Conservation (phyloP, 139 green algal species). For the Chlorella sp. region DNA sequence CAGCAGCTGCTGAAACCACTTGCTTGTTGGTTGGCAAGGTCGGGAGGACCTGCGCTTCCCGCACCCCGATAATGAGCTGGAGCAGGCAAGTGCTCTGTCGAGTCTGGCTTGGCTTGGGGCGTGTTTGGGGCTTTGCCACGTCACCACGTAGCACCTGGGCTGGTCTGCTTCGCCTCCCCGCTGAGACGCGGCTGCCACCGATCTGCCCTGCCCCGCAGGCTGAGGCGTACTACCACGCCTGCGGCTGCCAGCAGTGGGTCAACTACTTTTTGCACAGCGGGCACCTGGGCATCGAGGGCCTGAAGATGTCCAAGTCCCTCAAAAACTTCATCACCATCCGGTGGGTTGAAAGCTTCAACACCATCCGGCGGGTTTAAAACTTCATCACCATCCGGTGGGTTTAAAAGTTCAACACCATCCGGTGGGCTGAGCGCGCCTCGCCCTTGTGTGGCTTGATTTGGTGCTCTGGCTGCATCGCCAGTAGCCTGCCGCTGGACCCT, state of each 20-base stretch:
- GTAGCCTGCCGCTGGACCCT: background rate
- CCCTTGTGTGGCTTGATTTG: too few relatives aligned
- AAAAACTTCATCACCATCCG: slow-evolving; percentile 99
- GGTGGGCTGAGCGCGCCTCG: too few relatives aligned
- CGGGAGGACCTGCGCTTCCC: slow-evolving; percentile 94
- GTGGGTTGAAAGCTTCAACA: slow-evolving; percentile 84
- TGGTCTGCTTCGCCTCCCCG: background rate
- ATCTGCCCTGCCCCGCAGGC: slow-evolving; percentile 56
- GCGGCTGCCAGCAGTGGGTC: slow-evolving; percentile 92
- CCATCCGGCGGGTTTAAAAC: slow-evolving; percentile 90
- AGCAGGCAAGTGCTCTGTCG: background rate
- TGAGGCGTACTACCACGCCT: slow-evolving; percentile 47
- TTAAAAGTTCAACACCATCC: too few relatives aligned
- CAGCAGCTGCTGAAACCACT: too few relatives aligned
- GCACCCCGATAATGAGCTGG: slow-evolving; percentile 98
- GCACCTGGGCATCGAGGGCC: slow-evolving; percentile 96
- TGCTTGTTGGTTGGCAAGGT: background rate
- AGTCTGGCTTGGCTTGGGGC: background rate
- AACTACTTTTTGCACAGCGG: slow-evolving; percentile 99
- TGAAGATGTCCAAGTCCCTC: slow-evolving; percentile 99
- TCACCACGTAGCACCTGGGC: too few relatives aligned
- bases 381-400: slow-evolving; percentile 96
- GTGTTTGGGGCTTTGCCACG: too few relatives aligned
- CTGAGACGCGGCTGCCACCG: background rate
- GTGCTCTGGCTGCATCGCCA: background rate